Evolutionary conservation across 257 asterid species (phyloP).

Genomic region (Verbascum thapsus): DNA sequence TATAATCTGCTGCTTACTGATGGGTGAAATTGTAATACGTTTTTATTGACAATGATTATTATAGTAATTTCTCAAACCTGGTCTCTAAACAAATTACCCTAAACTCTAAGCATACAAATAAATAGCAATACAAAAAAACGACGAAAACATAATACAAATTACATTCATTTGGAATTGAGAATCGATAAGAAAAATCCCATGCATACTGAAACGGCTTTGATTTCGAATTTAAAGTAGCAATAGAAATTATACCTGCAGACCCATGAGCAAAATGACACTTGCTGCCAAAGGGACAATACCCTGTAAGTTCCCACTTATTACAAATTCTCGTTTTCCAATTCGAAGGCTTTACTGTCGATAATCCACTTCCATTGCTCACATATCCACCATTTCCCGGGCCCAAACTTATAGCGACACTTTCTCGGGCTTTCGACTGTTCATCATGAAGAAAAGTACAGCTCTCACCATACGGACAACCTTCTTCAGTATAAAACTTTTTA

Average conservation of each 20-base stretch:
- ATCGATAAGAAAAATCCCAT: background rate
- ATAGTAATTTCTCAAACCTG: no score
- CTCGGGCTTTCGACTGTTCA: constrained; percentile 72
- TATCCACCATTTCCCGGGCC: constrained; percentile 62
- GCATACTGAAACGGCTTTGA: no score
- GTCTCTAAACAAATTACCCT: no score
- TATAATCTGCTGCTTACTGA: no score
- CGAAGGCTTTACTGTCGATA: constrained; percentile 61
- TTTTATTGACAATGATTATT: no score
- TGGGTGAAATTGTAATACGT: no score
- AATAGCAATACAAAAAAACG: constrained; percentile 19
- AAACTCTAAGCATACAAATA: background rate
- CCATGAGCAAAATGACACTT: constrained; percentile 98
- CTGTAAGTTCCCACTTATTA: constrained; percentile 91
- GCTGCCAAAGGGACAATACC: constrained; percentile 90
- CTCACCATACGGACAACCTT: constrained; percentile 87
- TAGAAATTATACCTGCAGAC: constrained; percentile 53
- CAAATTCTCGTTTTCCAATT: constrained; percentile 94
- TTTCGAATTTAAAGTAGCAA: background rate
- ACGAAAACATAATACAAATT: background rate
- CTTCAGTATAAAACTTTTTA: constrained; percentile 77
- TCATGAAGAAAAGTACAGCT: constrained; percentile 77
- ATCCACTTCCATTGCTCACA: constrained; percentile 39
- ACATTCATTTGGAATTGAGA: background rate
- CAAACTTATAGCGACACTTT: constrained; percentile 78